Evolutionary conservation across 2,329 filamentous ascomycete genomes (phyloP).

Genomic region (Arthrinium puccinioides): DNA sequence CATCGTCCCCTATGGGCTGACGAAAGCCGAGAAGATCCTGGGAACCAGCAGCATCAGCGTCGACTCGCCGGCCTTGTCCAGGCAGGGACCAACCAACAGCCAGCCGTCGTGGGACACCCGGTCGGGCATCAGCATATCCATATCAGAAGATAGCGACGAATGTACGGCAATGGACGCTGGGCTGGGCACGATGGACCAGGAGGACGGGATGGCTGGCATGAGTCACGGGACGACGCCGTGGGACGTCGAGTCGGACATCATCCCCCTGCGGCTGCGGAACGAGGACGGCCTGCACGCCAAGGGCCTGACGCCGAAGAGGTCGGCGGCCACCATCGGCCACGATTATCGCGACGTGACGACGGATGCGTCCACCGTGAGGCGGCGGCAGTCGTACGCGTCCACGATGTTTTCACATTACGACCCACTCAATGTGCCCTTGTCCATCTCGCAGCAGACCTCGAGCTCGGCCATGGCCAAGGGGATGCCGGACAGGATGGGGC

Average conservation of each 20-base stretch:
- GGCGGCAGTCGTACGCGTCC: slow-evolving; percentile 41
- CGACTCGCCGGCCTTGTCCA: slow-evolving; percentile 21
- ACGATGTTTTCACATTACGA: slow-evolving; percentile 53
- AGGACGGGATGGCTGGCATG: slow-evolving; percentile 10
- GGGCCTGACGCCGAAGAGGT: slow-evolving; percentile 15
- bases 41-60: slow-evolving; percentile 38
- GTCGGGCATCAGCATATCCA: slow-evolving; percentile 37
- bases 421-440: slow-evolving; percentile 45
- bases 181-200: slow-evolving; percentile 16
- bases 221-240: slow-evolving; percentile 25
- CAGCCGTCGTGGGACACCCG: slow-evolving; percentile 32
- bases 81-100: not conserved
- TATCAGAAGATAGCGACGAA: slow-evolving; percentile 33
- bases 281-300: slow-evolving; percentile 10
- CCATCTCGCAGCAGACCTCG: slow-evolving; percentile 53
- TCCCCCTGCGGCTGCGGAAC: slow-evolving; percentile 26
- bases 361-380: slow-evolving; percentile 36
- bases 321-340: slow-evolving; percentile 15
- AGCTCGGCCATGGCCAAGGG: slow-evolving; percentile 52
- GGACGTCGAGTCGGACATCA: slow-evolving; percentile 40
- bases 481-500: slow-evolving; percentile 40
- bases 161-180: slow-evolving; percentile 20
- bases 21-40: slow-evolving; percentile 45
- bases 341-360: slow-evolving; percentile 22
- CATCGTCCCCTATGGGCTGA: slow-evolving; percentile 31